These are phyloP conservation scores for Cryptococcus sp. DNA, from an alignment of 1,284 basidiomycete species.

Conservation along the genomic window DNA sequence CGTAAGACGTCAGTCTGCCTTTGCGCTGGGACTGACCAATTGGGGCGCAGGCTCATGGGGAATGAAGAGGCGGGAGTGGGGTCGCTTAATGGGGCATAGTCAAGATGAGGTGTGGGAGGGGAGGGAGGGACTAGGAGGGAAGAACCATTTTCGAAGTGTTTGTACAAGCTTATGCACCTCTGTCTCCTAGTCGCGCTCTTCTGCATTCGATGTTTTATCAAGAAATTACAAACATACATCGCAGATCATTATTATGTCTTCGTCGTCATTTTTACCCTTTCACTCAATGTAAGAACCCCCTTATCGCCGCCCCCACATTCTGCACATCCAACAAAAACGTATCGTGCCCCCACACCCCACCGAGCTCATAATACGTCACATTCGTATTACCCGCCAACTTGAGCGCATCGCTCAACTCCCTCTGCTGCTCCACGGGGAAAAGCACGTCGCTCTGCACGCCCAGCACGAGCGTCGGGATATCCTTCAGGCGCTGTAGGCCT, in stretches of 20 bases:
- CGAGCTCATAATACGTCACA: slow-evolving; percentile 95
- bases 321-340: slow-evolving; percentile 85
- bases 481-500: slow-evolving; percentile 72
- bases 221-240: not conserved
- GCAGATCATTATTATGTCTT: not conserved
- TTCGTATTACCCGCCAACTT: slow-evolving; percentile 79
- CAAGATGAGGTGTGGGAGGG: too few relatives aligned
- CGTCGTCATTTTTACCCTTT: not conserved
- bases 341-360: slow-evolving; percentile 97
- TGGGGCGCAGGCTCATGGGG: slow-evolving; percentile 8
- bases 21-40: not conserved
- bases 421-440: slow-evolving; percentile 95
- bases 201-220: not conserved
- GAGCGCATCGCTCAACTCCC: slow-evolving; percentile 90
- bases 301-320: slow-evolving; percentile 73
- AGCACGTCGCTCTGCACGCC: slow-evolving; percentile 97
- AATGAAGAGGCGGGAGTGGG: slow-evolving; percentile 9
- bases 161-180: slow-evolving; percentile 5
- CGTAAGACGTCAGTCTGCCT: not conserved
- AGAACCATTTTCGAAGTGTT: not conserved
- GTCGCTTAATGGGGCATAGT: not conserved
- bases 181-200: not conserved
- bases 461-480: slow-evolving; percentile 80
- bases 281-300: slow-evolving; percentile 61
- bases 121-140: too few relatives aligned